phyloP scores from a whole-genome alignment of 768 basidiomycete genomes.

The Trametes punicea region DNA sequence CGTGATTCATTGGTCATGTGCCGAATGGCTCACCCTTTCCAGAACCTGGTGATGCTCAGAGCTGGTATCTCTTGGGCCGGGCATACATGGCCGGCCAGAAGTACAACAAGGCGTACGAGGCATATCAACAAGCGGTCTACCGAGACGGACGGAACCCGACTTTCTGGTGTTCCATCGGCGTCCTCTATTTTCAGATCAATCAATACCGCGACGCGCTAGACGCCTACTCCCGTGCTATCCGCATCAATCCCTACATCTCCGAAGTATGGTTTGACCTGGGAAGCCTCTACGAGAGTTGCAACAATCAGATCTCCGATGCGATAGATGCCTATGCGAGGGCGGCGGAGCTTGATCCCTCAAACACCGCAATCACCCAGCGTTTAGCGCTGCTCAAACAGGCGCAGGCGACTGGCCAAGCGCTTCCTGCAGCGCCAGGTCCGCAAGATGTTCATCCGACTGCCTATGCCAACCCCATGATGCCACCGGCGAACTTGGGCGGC shows the following conservation, averaged over 20 bases:
- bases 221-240: conserved; percentile 97
- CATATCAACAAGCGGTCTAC: conserved; percentile 98
- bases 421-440: conserved; percentile 87
- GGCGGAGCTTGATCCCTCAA: conserved; percentile 87
- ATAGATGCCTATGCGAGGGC: conserved; percentile 98
- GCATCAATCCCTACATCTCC: conserved; percentile 96
- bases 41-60: conserved; percentile 96
- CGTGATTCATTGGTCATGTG: background rate
- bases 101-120: conserved; percentile 99
- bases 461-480: conserved; percentile 76
- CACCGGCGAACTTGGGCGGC: conserved; percentile 62
- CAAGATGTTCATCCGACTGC: conserved; percentile 96
- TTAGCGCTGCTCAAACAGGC: conserved; percentile 76
- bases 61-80: conserved; percentile 97
- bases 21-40: background rate
- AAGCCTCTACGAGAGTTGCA: conserved; percentile 95
- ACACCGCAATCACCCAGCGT: conserved; percentile 78
- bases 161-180: conserved; percentile 99
- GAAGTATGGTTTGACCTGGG: conserved; percentile 98
- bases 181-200: conserved; percentile 99
- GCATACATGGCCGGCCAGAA: conserved; percentile 99
- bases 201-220: conserved; percentile 98
- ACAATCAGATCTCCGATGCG: conserved; percentile 97
- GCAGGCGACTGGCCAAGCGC: conserved; percentile 65
- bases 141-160: conserved; percentile 98